Percentiles rank a stretch among this genome's conserved stretches.
These are phyloP conservation scores for Fusarium sp. DNA, from an alignment of 2,329 filamentous ascomycete genomes.

Conservation along the genomic window DNA sequence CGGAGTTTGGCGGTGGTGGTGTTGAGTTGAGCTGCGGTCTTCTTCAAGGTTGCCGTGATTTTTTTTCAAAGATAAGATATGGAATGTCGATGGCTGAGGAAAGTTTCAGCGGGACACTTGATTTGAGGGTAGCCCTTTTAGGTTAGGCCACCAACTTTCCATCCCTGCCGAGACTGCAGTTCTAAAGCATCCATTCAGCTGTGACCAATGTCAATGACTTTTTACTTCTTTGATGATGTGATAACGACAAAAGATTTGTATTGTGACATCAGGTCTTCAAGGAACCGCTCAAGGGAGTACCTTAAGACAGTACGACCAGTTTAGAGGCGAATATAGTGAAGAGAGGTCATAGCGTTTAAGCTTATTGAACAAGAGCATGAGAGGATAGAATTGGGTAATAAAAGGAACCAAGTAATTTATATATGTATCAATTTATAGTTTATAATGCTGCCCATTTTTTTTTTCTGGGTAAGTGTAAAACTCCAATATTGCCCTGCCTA, in stretches of 20 bases:
- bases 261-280: too few species aligned
- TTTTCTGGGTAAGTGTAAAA: constrained; percentile 13
- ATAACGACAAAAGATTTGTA: too few species aligned
- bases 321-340: too few species aligned
- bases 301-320: too few species aligned
- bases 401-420: not conserved
- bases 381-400: not conserved
- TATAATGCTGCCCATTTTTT: constrained; percentile 16
- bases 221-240: too few species aligned
- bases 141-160: not conserved
- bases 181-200: not conserved
- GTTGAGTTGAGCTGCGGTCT: constrained; percentile 19
- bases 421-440: constrained; percentile 29
- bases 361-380: too few species aligned
- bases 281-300: too few species aligned
- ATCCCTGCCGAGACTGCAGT: not conserved
- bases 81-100: constrained; percentile 42
- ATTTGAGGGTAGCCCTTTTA: not conserved
- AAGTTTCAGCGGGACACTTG: constrained; percentile 11
- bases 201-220: too few species aligned
- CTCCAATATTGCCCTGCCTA: constrained; percentile 28
- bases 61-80: constrained; percentile 51
- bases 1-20: constrained; percentile 34
- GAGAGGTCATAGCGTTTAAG: too few species aligned
- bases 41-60: constrained; percentile 30